phyloP scores from a whole-genome alignment of 148 eudicot species.

The Arctostaphylos glauca region DNA sequence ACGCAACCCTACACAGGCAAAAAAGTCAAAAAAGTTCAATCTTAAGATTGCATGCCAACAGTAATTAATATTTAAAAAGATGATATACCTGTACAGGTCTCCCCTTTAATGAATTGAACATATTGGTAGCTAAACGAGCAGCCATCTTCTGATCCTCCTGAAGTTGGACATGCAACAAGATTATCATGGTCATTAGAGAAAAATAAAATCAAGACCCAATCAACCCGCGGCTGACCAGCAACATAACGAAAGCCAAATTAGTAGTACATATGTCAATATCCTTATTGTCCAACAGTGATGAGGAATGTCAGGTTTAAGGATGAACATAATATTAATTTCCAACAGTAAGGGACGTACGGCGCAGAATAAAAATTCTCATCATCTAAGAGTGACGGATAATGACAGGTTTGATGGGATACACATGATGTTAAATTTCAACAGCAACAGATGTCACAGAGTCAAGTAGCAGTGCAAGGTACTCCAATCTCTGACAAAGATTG shows the following conservation, averaged over 20 bases:
- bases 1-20: slow-evolving; percentile 63
- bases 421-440: background rate
- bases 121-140: slow-evolving; percentile 68
- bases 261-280: background rate
- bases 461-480: background rate
- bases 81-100: slow-evolving; percentile 82
- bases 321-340: background rate
- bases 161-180: slow-evolving; percentile 14
- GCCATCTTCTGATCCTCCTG: slow-evolving; percentile 92
- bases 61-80: slow-evolving; percentile 22
- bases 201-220: background rate
- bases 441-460: background rate
- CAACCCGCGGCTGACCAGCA: background rate
- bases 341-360: too few species aligned
- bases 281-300: background rate
- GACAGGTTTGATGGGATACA: background rate
- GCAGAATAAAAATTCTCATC: too few species aligned
- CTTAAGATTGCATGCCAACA: background rate
- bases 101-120: slow-evolving; percentile 92
- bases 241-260: slow-evolving; percentile 2
- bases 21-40: background rate
- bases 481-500: background rate
- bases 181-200: background rate
- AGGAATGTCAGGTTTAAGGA: background rate
- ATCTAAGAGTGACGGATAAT: background rate